A percentile compares a stretch with the other conserved stretches of the same genome.
Conservation (phyloP, 805 yeast species). For the Metschnikowia bowlesiae region DNA sequence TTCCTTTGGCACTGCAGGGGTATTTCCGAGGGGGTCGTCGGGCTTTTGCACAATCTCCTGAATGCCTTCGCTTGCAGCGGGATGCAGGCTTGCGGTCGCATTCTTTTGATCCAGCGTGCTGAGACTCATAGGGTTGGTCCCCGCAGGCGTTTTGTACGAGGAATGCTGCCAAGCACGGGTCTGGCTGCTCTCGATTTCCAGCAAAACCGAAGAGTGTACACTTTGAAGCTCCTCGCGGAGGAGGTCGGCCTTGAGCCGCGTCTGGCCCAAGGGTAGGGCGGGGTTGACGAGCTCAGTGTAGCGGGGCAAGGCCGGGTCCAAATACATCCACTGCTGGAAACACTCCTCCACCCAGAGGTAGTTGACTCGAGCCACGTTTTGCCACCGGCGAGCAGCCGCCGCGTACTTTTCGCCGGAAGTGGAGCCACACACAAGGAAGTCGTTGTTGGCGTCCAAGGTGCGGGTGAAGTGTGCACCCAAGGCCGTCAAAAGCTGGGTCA, state of each 20-base stretch:
- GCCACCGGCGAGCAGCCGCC: slow-evolving; percentile 66
- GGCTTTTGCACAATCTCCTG: too few species aligned
- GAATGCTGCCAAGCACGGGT: neutral
- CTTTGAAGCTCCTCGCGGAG: neutral
- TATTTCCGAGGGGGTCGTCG: too few species aligned
- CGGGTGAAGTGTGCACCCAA: slow-evolving; percentile 77
- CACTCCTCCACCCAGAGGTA: slow-evolving; percentile 89
- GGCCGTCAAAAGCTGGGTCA: slow-evolving; percentile 56
- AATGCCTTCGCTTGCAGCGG: too few species aligned
- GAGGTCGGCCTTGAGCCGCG: neutral
- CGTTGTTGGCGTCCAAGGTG: slow-evolving; percentile 58
- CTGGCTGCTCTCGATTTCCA: neutral
- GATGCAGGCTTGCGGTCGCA: neutral
- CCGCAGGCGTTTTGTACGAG: neutral
- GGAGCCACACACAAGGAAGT: slow-evolving; percentile 67
- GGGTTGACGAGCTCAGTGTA: slow-evolving; percentile 26
- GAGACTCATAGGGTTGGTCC: slow-evolving; percentile 1
- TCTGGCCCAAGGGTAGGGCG: neutral
- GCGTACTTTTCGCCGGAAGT: slow-evolving; percentile 69
- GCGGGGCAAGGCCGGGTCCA: slow-evolving; percentile 42
- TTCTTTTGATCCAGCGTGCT: neutral
- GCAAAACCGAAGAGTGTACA: neutral
- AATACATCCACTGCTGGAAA: slow-evolving; percentile 53
- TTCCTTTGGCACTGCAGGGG: too few species aligned
- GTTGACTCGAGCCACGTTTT: slow-evolving; percentile 53